Base-by-base conservation (phyloP, 1,284 basidiomycete genomes). In the Xerocomus amazonicus region DNA sequence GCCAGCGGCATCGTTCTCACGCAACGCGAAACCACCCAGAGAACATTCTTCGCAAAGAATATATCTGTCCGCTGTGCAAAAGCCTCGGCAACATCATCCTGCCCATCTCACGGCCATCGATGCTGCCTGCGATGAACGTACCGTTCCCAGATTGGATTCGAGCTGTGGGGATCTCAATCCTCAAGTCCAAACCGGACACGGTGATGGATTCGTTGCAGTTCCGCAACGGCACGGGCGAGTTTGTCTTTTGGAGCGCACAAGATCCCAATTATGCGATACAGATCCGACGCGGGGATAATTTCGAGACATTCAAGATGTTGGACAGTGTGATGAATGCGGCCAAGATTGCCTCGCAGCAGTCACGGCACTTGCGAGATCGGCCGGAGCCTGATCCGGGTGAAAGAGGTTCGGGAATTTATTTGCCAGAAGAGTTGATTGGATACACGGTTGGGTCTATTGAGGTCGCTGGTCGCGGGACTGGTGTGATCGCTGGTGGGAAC, bases 61-160 rank as follows among this genome's bases (percentile, higher is more conserved):
- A 88, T 71, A 91, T 98, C 47, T 99, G 97, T 62, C 97, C 97
- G 0, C 72, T 99, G n/a, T 99, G 97, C 77, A 99, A 99, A 73
- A 93, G 90, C 58, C 76, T 99, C 1, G 95, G 96, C 9, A 99
- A 99, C 68, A 82, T 93, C 31, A 86, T 99, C 35, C 76, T 99
- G 3, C 96, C 97, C 0, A 83, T 95, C 5, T 76, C 82, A 19
- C 73, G 69, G 27, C 73, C 76, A 0, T 67, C 73, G 14, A 67
- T 66, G 23, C 72, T 71, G 10, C 59, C 74, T 13, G 72, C 81
- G n/a, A 85, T 79, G 53, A 69, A 66, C 3, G 69, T 79, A 1
- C 75, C 83, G 0, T 90, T 90, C 66, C 72, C 86, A 0, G 89
- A 92, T 57, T 91, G 89, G 90, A 87, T 89, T 37, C 80, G 87